Conservation (phyloP, 441 rosid species). For the Mallotus japonicus region DNA sequence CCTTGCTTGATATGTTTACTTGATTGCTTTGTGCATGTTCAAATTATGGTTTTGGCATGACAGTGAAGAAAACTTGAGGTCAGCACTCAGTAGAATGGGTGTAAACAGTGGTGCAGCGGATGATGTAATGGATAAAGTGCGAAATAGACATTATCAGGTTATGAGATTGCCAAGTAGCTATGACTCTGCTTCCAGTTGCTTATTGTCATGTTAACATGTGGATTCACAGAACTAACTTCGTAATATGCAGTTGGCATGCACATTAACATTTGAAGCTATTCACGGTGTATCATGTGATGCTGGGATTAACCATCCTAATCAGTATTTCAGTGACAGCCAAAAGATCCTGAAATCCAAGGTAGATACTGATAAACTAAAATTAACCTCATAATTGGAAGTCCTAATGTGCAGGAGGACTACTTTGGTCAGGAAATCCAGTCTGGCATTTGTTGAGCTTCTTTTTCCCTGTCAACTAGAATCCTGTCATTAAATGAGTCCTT, state of each 20-base stretch:
- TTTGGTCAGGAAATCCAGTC: not conserved
- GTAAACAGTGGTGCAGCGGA: constrained; percentile 58
- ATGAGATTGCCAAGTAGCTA: constrained; percentile 12
- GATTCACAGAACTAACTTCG: constrained; percentile 9
- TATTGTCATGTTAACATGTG: not conserved
- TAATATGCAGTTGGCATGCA: constrained; percentile 81
- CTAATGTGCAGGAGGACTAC: not conserved
- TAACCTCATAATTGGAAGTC: not conserved
- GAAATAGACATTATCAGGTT: constrained; percentile 86
- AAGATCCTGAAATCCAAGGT: constrained; percentile 58
- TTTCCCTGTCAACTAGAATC: not conserved
- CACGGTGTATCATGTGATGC: constrained; percentile 70
- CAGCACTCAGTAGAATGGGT: constrained; percentile 84
- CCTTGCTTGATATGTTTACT: constrained; percentile 4
- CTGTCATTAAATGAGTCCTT: not conserved
- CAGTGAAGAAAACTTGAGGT: constrained; percentile 85
- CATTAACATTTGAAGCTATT: constrained; percentile 83
- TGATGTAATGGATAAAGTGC: constrained; percentile 78
- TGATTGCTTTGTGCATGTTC: not conserved
- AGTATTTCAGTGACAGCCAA: constrained; percentile 70
- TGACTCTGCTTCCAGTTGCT: constrained; percentile 2
- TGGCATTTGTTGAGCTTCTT: not conserved
- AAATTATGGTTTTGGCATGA: constrained; percentile 11
- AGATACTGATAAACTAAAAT: constrained; percentile 6
- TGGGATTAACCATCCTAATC: constrained; percentile 93